Evolutionary conservation across 176 grass and related monocot species (phyloP).

Genomic region (Puccinellia tenuiflora): DNA sequence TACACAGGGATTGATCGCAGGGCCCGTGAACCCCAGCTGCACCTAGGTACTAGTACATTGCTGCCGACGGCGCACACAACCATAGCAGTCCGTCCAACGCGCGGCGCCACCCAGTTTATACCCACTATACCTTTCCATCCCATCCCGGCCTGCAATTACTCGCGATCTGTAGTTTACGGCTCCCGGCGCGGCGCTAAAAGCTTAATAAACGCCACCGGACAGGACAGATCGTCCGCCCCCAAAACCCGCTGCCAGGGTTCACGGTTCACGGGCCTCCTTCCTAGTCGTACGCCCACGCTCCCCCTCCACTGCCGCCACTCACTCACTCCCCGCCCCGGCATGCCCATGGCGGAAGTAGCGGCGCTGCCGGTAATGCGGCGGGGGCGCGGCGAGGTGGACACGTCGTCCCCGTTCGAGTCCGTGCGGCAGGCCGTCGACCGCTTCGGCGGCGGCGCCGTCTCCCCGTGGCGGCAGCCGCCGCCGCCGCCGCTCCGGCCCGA

Average conservation of each 20-base stretch:
- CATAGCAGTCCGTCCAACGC: background rate
- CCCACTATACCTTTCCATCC: too few relatives aligned
- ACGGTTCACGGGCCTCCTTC: too few relatives aligned
- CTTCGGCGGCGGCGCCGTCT: slow-evolving; percentile 50
- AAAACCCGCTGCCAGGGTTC: background rate
- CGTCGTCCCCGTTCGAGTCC: slow-evolving; percentile 70
- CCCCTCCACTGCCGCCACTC: background rate
- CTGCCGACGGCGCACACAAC: background rate
- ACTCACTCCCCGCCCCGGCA: too few relatives aligned
- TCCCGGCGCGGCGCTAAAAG: slow-evolving; percentile 2
- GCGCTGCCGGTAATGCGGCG: slow-evolving; percentile 23
- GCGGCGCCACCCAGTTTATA: background rate
- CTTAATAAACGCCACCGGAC: background rate
- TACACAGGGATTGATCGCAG: too few relatives aligned
- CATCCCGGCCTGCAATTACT: background rate
- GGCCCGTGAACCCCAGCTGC: too few relatives aligned
- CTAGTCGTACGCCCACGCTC: background rate
- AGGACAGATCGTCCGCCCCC: slow-evolving; percentile 17
- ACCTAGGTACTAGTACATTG: too few relatives aligned
- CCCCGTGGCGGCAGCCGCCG: slow-evolving; percentile 36
- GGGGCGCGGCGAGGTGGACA: slow-evolving; percentile 76
- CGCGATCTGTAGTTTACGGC: background rate
- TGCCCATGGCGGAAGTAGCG: slow-evolving; percentile 14
- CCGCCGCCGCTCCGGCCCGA: slow-evolving; percentile 59
- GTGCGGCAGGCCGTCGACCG: slow-evolving; percentile 72